Evolutionary conservation across 1,139 yeast genomes (phyloP), one percentile per base, ranked within the genome.

Genomic region (Taphrina populina): DNA sequence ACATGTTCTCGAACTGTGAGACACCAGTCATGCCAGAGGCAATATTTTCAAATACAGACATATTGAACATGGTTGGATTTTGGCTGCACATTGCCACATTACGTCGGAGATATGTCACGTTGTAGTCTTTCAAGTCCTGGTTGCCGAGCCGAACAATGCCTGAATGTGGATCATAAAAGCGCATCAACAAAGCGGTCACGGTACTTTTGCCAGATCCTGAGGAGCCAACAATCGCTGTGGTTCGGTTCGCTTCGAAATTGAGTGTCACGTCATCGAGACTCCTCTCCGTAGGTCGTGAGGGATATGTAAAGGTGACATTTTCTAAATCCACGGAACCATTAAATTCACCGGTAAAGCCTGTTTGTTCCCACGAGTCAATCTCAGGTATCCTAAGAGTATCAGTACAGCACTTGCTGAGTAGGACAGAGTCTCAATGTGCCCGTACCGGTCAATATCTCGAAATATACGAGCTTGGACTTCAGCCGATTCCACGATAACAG

Each of bases 181-280:
- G 72, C 2, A 80, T 69, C 0, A 85, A 61, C 8, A 86, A 64
- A 1, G 76, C 73, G 0, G 78, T 66, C 2, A 86, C 64, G 0
- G 95, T 85, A 0, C 92, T 82, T 68, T 87, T 87, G 0, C 95
- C 95, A 19, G 82, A 77, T 0, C 95, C 95, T 4, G 95, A 84
- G 57, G 76, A 80, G 1, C 95, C 95, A 10, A 82, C 78, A 2
- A 87, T 67, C 0, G 84, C 88, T 35, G 83, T 72, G 0, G 78
- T 73, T 60, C 79, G 77, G 35, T 78, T 76, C 15, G 70, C 67
- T 1, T 64, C 55, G 1, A 87, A 65, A 0, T 59, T 56, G 44
- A 85, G 72, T 35, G 77, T 72, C 64, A 88, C 76, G 8, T 79
- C 77, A 20, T 80, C 70, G 66, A 88, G 82, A 17, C 90, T 82